Conservation (phyloP, 768 basidiomycete genomes). For the Lepiota subincarnata region DNA sequence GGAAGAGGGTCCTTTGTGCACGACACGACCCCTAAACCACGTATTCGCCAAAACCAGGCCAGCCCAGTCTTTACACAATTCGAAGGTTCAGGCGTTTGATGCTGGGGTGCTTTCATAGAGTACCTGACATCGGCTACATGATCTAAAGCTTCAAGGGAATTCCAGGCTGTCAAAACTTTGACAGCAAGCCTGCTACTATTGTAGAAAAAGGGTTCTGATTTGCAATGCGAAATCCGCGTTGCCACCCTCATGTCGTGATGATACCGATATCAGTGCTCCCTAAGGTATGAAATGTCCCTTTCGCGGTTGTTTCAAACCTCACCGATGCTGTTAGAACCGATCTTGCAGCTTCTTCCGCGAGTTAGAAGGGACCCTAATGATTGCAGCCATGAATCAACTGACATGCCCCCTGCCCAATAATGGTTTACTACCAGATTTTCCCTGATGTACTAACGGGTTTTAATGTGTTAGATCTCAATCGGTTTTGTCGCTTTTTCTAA, state of each 20-base stretch:
- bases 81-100: neutral
- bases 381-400: neutral
- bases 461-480: neutral
- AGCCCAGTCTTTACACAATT: neutral
- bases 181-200: neutral
- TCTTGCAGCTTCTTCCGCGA: neutral
- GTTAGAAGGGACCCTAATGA: neutral
- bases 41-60: neutral
- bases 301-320: neutral
- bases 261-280: neutral
- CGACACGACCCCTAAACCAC: too few species aligned
- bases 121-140: neutral
- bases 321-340: neutral
- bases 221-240: slow-evolving; percentile 12
- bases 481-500: neutral
- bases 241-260: neutral
- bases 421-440: neutral
- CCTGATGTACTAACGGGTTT: neutral
- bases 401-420: neutral
- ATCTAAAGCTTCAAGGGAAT: slow-evolving; percentile 9
- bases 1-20: too few species aligned
- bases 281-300: neutral
- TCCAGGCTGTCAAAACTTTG: neutral
- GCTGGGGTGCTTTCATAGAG: slow-evolving; percentile 8
- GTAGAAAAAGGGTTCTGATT: neutral